Evolutionary conservation across 2,329 filamentous ascomycete genomes (phyloP), one percentile per base, ranked within the genome.

Genomic region (Trichoderma endophyticum): DNA sequence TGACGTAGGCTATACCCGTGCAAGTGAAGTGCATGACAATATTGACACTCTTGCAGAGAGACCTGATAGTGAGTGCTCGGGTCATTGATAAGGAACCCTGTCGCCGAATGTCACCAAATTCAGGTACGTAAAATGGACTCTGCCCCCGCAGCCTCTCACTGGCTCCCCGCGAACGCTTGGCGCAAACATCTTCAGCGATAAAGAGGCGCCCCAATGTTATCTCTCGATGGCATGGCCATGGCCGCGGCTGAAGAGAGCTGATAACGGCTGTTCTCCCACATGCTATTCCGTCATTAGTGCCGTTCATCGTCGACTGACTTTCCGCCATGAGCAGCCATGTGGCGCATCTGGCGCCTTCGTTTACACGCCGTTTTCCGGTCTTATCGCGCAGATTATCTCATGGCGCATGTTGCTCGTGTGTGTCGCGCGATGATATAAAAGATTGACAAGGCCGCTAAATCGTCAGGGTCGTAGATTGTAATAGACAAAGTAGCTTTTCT

Each of bases 61-160:
- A 8, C 26, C 64, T 67, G 64, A 43, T 67, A 67, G 14, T 48
- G 24, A 18, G 24, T 4, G n/a, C 64, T 69, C 56, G n/a, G 56
- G 21, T 18, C 70, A 67, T 56, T 67, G 70, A 71, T 71, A 71
- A 71, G 70, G 56, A 61, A 67, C 70, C 30, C 67, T 62, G 56
- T 51, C 66, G 9, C 26, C 21, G 66, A 32, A 60, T 60, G 70
- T 78, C 78, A 80, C 73, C 78, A 80, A 81, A 80, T 82, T 78
- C 75, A 76, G 80, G 78, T 81, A 81, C 79, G 80, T 82, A 82
- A 81, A 73, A 71, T 65, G 62, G 18, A 67, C 65, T 56, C 59
- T 73, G 65, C 72, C 56, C 65, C 65, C 48, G 65, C 54, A 63
- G 71, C 71, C 14, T 59, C 70, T 73, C 64, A 73, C 72, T 72